Evolutionary conservation across 148 eudicot species (phyloP), one percentile per base, ranked within the genome.

Genomic region (Silene uniflora): DNA sequence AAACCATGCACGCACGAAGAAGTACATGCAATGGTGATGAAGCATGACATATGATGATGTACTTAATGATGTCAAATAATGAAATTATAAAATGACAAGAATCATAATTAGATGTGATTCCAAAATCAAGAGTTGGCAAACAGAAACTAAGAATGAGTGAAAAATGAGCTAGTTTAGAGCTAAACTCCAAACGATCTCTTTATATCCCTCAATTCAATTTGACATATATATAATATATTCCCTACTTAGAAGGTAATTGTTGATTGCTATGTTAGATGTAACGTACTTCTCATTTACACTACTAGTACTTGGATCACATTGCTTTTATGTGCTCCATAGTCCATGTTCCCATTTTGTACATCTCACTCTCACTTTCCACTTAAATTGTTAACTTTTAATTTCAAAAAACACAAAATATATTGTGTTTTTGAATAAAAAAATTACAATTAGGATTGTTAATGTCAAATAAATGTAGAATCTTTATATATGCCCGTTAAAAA

Each of bases 221-320:
- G n/a, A n/a, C n/a, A n/a, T n/a, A n/a, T n/a, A n/a, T 32, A 32
- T 32, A 32, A 32, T 32, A 32, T 32, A 4, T 66, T 67, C 81
- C 81, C 81, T 79, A 12, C 1, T 59, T 27, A 1, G 24, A 39
- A 79, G 77, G 81, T 29, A 79, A 79, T 67, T 42, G 44, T 9
- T 44, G 18, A 42, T 22, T 9, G 61, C 39, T 35, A 32, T 56
- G 23, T 32, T 3, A 27, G 23, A 14, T 49, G 19, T 24, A 12
- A 2, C 22, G 17, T 19, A 25, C 62, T 39, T 27, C 5, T 49
- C 25, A 65, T 49, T 25, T 49, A 49, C 73, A 68, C 56, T 13
- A 56, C 22, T 47, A 12, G 10, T n/a, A 27, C 18, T 18, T 32
- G 22, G 23, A 66, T 44, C 3, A 32, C 13, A 32, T 66, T 19